Evolutionary conservation across 345 rosid species (phyloP).

Genomic region (Anacardium occidentale): DNA sequence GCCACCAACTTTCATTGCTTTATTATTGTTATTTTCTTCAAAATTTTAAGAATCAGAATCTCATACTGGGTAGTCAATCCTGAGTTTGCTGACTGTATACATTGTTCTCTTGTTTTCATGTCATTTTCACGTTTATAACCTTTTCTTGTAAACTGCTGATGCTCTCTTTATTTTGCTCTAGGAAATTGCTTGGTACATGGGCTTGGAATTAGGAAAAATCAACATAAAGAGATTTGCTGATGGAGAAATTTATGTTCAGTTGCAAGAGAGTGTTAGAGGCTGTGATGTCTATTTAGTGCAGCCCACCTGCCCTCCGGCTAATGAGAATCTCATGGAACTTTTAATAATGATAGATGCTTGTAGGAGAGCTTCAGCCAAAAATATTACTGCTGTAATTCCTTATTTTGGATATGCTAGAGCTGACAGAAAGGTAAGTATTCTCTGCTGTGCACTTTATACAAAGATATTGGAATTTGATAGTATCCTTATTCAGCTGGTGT

Average conservation of each 20-base stretch:
- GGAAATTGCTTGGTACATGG: conserved; percentile 98
- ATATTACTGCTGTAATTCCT: conserved; percentile 88
- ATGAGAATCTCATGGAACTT: conserved; percentile 98
- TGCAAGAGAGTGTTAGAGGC: conserved; percentile 96
- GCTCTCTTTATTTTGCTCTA: conserved; percentile 20
- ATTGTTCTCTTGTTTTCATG: neutral
- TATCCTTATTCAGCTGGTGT: neutral
- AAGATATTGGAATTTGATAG: neutral
- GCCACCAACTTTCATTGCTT: neutral
- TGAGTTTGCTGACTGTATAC: neutral
- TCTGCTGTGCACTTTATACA: neutral
- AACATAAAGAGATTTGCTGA: conserved; percentile 92
- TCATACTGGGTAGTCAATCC: neutral
- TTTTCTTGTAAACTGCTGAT: neutral
- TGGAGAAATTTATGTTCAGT: conserved; percentile 90
- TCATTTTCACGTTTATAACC: neutral
- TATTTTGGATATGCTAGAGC: conserved; percentile 99
- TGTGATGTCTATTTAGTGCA: conserved; percentile 90
- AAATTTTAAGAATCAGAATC: neutral
- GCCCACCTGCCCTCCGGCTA: conserved; percentile 97
- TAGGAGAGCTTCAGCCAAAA: conserved; percentile 94
- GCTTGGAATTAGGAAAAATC: conserved; percentile 80
- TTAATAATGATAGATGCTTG: conserved; percentile 95
- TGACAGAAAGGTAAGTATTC: conserved; percentile 70
- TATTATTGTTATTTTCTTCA: neutral